A percentile compares a stretch with the other conserved stretches of the same genome.
Conservation (phyloP, 768 basidiomycete genomes). For the Naganishia friedmannii region DNA sequence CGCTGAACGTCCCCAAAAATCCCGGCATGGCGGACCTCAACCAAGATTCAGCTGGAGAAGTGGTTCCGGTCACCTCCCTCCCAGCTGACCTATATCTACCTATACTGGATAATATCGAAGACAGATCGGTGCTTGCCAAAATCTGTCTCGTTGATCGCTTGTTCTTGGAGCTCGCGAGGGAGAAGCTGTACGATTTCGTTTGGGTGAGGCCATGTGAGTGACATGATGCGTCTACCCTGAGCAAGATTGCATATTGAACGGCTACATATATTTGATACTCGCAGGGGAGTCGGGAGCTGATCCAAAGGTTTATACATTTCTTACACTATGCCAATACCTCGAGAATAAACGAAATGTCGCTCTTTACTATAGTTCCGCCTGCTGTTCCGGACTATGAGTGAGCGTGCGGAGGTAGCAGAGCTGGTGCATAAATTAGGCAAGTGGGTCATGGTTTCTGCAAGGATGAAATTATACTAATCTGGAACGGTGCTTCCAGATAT, state of each 20-base stretch:
- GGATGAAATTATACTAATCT: background rate
- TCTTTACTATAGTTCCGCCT: conserved; percentile 8
- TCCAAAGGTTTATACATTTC: background rate
- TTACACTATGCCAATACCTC: background rate
- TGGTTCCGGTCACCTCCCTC: background rate
- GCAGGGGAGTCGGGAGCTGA: conserved; percentile 21
- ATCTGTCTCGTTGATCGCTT: conserved; percentile 19
- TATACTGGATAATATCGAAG: conserved; percentile 21
- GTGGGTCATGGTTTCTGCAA: background rate
- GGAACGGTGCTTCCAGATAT: conserved; percentile 10
- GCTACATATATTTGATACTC: background rate
- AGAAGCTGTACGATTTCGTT: conserved; percentile 24
- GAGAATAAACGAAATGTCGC: background rate
- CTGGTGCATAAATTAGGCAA: conserved; percentile 18
- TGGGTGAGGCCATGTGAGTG: conserved; percentile 32
- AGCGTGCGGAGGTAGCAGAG: conserved; percentile 15
- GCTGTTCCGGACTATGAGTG: conserved; percentile 21
- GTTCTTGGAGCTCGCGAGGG: conserved; percentile 29
- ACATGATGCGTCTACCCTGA: background rate
- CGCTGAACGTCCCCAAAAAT: too few relatives aligned
- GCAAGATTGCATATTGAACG: background rate
- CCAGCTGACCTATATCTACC: conserved; percentile 22
- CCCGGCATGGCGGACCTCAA: background rate
- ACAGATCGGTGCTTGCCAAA: conserved; percentile 15
- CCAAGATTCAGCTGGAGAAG: background rate